Evolutionary conservation across 2,329 filamentous ascomycete species (phyloP).

Genomic region (Monosporascus sp.): DNA sequence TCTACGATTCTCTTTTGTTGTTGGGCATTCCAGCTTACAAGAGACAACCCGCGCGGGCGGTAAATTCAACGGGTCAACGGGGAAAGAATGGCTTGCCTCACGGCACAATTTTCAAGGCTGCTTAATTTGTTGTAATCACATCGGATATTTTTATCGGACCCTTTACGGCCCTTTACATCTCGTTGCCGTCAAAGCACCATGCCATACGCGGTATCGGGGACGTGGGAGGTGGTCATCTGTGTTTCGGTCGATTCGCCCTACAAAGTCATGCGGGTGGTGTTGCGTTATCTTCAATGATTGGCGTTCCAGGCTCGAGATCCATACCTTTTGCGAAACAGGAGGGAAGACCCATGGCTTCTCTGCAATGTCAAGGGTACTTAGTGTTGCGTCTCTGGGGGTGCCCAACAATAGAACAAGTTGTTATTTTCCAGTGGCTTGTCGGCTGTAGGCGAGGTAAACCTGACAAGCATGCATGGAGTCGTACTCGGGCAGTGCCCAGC

Average conservation of each 20-base stretch:
- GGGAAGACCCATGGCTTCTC: neutral
- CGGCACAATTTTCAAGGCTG: constrained; percentile 24
- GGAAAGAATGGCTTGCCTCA: constrained; percentile 31
- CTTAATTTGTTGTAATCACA: constrained; percentile 18
- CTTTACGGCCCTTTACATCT: neutral
- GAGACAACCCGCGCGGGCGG: constrained; percentile 4
- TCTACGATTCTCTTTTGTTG: constrained; percentile 5
- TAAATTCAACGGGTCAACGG: constrained; percentile 14
- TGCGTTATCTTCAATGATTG: neutral
- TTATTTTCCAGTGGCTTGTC: too few relatives aligned
- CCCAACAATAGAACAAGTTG: too few relatives aligned
- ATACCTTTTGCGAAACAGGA: too few relatives aligned
- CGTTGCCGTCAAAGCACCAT: too few relatives aligned
- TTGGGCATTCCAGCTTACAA: constrained; percentile 8
- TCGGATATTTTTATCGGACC: neutral
- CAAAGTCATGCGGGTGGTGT: neutral
- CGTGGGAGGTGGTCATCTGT: neutral
- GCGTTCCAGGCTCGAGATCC: too few relatives aligned
- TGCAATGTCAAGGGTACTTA: neutral
- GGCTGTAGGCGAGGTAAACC: too few relatives aligned
- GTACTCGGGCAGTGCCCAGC: neutral
- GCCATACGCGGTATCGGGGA: too few relatives aligned
- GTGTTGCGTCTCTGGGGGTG: neutral
- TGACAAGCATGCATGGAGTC: neutral
- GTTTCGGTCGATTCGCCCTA: neutral